A percentile compares a stretch with the other conserved stretches of the same genome.
These are phyloP conservation scores for Plasmodium coatneyi DNA, from an alignment of 169 alveolate genomes.

Conservation along the genomic window DNA sequence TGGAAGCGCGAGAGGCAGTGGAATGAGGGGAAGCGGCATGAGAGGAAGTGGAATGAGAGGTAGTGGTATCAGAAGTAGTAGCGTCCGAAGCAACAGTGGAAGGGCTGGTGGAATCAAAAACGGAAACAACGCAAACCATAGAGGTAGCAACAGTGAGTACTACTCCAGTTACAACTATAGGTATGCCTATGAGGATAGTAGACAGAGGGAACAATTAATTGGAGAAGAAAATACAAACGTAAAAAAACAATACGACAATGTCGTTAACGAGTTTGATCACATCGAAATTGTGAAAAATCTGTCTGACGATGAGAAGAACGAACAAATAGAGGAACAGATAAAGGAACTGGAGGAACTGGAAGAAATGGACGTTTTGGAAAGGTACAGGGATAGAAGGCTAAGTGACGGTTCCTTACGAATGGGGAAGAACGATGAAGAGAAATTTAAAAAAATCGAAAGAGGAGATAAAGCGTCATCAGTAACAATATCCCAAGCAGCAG, in stretches of 20 bases:
- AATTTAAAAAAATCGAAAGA: background rate
- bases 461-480: background rate
- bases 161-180: background rate
- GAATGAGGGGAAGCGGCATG: background rate
- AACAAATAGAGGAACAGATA: constrained; percentile 26
- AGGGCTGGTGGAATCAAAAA: background rate
- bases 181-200: background rate
- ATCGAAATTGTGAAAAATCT: constrained; percentile 8
- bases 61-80: background rate
- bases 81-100: background rate
- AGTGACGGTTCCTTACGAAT: background rate
- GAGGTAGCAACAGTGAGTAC: background rate
- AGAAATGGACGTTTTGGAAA: background rate
- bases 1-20: background rate
- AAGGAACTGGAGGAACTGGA: constrained; percentile 30
- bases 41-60: background rate
- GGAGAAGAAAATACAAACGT: constrained; percentile 1
- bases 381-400: background rate
- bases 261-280: constrained; percentile 2
- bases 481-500: background rate
- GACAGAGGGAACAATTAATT: background rate
- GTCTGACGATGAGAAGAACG: background rate
- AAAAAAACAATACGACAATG: background rate
- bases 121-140: background rate
- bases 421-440: background rate